phyloP scores from a whole-genome alignment of 768 basidiomycete genomes.

The Atractiella rhizophila region DNA sequence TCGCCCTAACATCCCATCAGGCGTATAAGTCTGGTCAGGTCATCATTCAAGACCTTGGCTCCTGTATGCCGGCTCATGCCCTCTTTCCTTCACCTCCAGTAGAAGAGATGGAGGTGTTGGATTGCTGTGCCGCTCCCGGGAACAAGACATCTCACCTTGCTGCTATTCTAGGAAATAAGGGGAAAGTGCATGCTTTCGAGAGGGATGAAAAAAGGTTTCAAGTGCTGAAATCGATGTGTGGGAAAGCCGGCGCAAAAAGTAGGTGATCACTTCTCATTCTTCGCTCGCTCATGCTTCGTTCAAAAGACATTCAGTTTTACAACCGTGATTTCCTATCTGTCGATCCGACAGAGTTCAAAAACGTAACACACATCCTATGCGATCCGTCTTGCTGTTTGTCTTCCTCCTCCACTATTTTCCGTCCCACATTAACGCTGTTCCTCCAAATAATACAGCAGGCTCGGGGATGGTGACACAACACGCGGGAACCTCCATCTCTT shows the following conservation, averaged over 20 bases:
- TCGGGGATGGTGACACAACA: conserved; percentile 25
- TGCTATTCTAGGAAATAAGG: conserved; percentile 66
- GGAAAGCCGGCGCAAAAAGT: conserved; percentile 52
- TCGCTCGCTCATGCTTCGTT: not conserved
- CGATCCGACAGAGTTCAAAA: conserved; percentile 40
- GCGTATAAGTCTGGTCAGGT: no score
- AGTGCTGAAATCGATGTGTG: conserved; percentile 62
- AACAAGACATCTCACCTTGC: conserved; percentile 92
- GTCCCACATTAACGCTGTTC: conserved; percentile 61
- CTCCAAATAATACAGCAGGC: conserved; percentile 9
- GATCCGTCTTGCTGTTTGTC: conserved; percentile 95
- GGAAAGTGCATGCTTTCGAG: conserved; percentile 48
- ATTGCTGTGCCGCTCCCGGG: conserved; percentile 87
- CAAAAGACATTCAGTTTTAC: conserved; percentile 35
- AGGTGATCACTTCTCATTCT: not conserved
- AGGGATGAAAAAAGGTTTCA: conserved; percentile 52
- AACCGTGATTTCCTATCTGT: conserved; percentile 60
- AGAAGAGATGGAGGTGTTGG: no score
- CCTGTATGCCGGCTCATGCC: no score
- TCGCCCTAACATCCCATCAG: no score
- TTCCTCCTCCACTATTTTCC: conserved; percentile 68
- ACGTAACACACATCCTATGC: conserved; percentile 65
- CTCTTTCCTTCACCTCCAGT: no score
- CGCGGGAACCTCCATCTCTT: conserved; percentile 28
- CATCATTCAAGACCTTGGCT: no score